Conservation (phyloP, 345 rosid species). For the Euphorbia lathyris region DNA sequence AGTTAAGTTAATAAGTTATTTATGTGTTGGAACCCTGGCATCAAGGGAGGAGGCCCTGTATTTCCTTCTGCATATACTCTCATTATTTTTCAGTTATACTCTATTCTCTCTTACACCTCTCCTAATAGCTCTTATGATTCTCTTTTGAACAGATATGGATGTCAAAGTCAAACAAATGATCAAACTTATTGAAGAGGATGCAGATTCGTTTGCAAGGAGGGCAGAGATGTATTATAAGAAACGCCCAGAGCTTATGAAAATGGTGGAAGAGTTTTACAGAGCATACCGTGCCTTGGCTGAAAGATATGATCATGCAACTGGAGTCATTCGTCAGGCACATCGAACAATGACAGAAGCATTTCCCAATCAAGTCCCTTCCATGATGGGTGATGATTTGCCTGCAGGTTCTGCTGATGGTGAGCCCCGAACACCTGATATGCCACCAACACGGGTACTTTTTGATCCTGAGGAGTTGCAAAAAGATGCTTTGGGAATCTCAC, state of each 20-base stretch:
- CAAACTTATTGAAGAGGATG: slow-evolving; percentile 96
- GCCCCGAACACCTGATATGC: slow-evolving; percentile 73
- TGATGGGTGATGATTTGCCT: slow-evolving; percentile 62
- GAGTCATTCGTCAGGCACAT: slow-evolving; percentile 89
- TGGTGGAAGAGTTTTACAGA: slow-evolving; percentile 98
- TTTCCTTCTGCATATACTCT: too few relatives aligned
- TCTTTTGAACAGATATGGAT: slow-evolving; percentile 77
- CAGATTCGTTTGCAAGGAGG: slow-evolving; percentile 96
- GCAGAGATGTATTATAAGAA: slow-evolving; percentile 99
- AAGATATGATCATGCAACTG: slow-evolving; percentile 96
- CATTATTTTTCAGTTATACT: too few relatives aligned
- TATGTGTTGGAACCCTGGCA: too few relatives aligned
- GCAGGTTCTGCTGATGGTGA: slow-evolving; percentile 52
- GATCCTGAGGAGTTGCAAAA: slow-evolving; percentile 57
- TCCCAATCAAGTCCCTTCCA: slow-evolving; percentile 79
- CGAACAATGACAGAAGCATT: slow-evolving; percentile 88
- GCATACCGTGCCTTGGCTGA: slow-evolving; percentile 97
- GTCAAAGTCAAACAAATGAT: slow-evolving; percentile 92
- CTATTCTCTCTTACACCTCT: neutral
- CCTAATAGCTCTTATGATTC: neutral
- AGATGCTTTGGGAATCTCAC: slow-evolving; percentile 56
- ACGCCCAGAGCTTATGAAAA: slow-evolving; percentile 94
- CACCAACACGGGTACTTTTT: slow-evolving; percentile 40
- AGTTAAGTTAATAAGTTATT: too few relatives aligned
- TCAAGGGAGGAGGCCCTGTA: too few relatives aligned